phyloP scores from a whole-genome alignment of 1,284 basidiomycete species.

The Leccinum insigne region DNA sequence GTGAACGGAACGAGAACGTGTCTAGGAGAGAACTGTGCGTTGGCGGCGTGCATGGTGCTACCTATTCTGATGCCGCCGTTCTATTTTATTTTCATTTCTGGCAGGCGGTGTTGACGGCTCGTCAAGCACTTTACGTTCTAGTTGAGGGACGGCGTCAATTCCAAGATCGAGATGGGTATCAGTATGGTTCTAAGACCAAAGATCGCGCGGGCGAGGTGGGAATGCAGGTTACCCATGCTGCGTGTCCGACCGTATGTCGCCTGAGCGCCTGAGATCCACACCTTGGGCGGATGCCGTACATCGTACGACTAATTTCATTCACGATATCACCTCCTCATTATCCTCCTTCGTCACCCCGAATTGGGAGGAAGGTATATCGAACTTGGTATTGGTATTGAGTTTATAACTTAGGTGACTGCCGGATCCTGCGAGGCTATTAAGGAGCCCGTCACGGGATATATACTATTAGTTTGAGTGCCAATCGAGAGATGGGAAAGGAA shows the following conservation, averaged over 20 bases:
- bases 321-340: no score
- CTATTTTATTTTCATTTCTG: not conserved
- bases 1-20: constrained; percentile 42
- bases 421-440: no score
- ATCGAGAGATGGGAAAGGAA: no score
- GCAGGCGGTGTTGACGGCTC: constrained; percentile 20
- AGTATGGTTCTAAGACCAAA: constrained; percentile 43
- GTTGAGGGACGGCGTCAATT: constrained; percentile 39
- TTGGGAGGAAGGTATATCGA: no score
- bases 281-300: no score
- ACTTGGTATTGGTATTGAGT: no score
- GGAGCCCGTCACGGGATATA: no score
- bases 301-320: no score
- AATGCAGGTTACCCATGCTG: constrained; percentile 40
- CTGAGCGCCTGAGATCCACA: not conserved
- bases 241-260: constrained; percentile 26
- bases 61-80: no score
- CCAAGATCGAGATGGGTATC: constrained; percentile 38
- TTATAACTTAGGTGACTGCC: no score
- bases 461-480: no score
- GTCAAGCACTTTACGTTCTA: constrained; percentile 47
- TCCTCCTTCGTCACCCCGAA: no score
- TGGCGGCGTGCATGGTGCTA: constrained; percentile 49
- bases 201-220: constrained; percentile 38
- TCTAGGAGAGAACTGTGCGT: constrained; percentile 43